Evolutionary conservation across 495 filamentous ascomycete species (phyloP).

Genomic region (Daldinia bambusicola): DNA sequence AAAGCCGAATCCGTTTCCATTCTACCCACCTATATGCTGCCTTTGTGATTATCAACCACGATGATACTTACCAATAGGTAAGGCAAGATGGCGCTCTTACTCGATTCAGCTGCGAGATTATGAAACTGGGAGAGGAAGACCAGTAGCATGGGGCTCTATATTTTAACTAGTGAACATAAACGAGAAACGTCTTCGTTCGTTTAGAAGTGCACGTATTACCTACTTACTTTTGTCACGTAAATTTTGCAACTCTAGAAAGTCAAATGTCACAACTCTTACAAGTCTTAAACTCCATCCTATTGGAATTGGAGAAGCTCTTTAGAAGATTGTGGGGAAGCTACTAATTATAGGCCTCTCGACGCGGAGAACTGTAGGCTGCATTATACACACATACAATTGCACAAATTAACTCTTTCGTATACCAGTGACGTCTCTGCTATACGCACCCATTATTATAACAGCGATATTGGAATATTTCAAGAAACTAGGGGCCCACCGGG

Average conservation of each 20-base stretch:
- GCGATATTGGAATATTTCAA: neutral
- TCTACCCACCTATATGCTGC: no score
- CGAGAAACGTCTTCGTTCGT: no score
- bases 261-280: neutral
- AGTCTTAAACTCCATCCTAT: neutral
- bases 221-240: neutral
- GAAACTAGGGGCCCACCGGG: neutral
- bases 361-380: neutral
- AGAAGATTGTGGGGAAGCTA: slow-evolving; percentile 1
- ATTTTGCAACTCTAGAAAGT: neutral
- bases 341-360: neutral
- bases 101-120: no score
- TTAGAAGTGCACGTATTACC: no score
- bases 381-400: neutral
- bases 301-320: neutral
- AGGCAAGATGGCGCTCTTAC: no score
- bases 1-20: no score
- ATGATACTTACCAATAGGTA: no score
- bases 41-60: no score
- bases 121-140: no score
- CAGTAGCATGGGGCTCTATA: no score
- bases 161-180: no score
- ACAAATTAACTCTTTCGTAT: neutral
- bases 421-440: neutral
- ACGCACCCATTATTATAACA: neutral